A percentile compares a stretch with the other conserved stretches of the same genome.
Evolutionary conservation across 345 rosid genomes (phyloP).

Genomic region (Hypericum perforatum): DNA sequence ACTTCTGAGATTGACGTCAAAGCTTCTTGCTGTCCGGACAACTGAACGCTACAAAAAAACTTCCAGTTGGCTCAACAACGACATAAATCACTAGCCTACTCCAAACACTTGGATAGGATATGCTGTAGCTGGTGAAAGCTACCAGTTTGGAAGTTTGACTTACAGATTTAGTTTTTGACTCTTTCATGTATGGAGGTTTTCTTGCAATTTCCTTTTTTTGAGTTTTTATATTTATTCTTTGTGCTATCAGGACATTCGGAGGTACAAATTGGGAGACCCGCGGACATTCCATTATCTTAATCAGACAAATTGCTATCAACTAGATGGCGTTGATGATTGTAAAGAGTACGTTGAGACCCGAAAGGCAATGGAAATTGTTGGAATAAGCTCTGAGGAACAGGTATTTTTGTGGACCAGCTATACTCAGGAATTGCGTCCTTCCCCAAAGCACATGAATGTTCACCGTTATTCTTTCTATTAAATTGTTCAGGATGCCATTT

Average conservation of each 20-base stretch:
- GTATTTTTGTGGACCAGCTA: background rate
- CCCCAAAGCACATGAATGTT: too few species aligned
- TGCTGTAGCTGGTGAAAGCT: too few species aligned
- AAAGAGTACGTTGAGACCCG: background rate
- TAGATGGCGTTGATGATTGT: background rate
- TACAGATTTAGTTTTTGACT: background rate
- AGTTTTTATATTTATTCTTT: background rate
- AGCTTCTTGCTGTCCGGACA: too few species aligned
- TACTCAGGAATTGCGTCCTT: too few species aligned
- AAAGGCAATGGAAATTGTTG: background rate
- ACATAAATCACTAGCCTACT: too few species aligned
- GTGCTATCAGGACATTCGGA: background rate
- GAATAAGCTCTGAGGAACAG: slow-evolving; percentile 1
- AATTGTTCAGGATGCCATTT: slow-evolving; percentile 13
- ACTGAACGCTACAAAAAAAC: too few species aligned
- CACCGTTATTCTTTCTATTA: background rate
- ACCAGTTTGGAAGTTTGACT: too few species aligned
- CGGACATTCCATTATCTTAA: slow-evolving; percentile 2
- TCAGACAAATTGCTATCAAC: background rate
- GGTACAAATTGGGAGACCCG: background rate
- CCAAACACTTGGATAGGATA: too few species aligned
- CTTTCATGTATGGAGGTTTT: background rate
- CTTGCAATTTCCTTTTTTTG: background rate
- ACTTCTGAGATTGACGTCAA: too few species aligned
- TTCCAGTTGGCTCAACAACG: too few species aligned